A percentile compares a stretch with the other conserved stretches of the same genome.
Conservation (phyloP, 306 rosid genomes). For the Dryas alaskensis region DNA sequence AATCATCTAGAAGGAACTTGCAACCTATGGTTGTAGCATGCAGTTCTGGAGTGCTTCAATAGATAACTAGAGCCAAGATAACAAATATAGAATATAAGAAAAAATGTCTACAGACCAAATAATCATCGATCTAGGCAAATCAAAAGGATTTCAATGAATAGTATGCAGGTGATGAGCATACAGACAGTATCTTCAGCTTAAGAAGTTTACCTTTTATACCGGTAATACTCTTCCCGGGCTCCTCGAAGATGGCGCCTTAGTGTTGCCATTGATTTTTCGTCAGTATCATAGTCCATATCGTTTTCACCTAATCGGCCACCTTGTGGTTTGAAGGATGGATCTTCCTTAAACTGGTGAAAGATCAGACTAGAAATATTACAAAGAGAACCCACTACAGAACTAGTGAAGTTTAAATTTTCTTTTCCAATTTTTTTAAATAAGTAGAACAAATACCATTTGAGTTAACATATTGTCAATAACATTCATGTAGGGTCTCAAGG, state of each 20-base stretch:
- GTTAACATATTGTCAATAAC: conserved; percentile 72
- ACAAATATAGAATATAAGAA: background rate
- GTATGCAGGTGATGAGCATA: background rate
- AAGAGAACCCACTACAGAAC: conserved; percentile 15
- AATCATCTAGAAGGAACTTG: background rate
- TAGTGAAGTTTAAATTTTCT: conserved; percentile 9
- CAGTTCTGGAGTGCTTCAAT: background rate
- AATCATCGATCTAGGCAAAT: background rate
- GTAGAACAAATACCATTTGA: conserved; percentile 60
- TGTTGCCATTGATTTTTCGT: conserved; percentile 96
- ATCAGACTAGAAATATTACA: conserved; percentile 28
- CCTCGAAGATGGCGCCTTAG: conserved; percentile 91
- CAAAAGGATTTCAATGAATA: conserved; percentile 11
- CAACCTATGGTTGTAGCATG: background rate
- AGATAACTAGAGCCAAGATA: background rate
- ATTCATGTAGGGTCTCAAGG: conserved; percentile 88
- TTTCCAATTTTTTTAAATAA: conserved; percentile 9
- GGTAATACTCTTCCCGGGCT: conserved; percentile 87
- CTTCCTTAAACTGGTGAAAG: conserved; percentile 68
- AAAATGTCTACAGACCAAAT: background rate
- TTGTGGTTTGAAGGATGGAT: conserved; percentile 94
- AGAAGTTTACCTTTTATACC: conserved; percentile 74
- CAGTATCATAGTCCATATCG: conserved; percentile 97
- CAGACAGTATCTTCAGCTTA: conserved; percentile 1
- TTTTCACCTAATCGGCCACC: conserved; percentile 86